A percentile compares a stretch with the other conserved stretches of the same genome.
Evolutionary conservation across 306 rosid species (phyloP).

Genomic region (Urtica urens): DNA sequence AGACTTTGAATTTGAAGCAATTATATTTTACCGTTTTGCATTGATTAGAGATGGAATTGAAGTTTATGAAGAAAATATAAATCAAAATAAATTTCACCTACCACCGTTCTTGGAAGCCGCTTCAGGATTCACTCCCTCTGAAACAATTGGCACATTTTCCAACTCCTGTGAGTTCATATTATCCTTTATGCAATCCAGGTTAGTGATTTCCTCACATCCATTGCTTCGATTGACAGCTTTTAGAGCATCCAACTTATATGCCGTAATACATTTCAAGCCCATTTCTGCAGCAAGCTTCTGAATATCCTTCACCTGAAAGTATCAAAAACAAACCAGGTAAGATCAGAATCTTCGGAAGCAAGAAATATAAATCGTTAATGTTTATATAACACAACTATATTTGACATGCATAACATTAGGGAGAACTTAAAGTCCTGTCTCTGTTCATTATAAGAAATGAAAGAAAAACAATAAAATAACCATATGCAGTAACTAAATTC

Average conservation of each 20-base stretch:
- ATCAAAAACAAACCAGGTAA: constrained; percentile 6
- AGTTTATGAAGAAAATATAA: background rate
- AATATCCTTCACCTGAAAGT: constrained; percentile 61
- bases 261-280: constrained; percentile 73
- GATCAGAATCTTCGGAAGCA: background rate
- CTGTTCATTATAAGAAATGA: no score
- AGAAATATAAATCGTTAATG: background rate
- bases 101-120: constrained; percentile 34
- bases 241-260: constrained; percentile 73
- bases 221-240: constrained; percentile 56
- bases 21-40: background rate
- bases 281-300: constrained; percentile 84
- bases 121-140: constrained; percentile 29
- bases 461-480: background rate
- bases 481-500: constrained; percentile 2
- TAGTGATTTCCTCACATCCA: constrained; percentile 23
- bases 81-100: constrained; percentile 25
- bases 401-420: no score
- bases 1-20: constrained; percentile 7
- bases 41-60: background rate
- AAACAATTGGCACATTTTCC: constrained; percentile 22
- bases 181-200: constrained; percentile 25
- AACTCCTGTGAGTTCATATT: constrained; percentile 27
- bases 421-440: no score
- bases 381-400: no score